phyloP scores from a whole-genome alignment of 2,329 filamentous ascomycete species.

The Fusarium sp. region DNA sequence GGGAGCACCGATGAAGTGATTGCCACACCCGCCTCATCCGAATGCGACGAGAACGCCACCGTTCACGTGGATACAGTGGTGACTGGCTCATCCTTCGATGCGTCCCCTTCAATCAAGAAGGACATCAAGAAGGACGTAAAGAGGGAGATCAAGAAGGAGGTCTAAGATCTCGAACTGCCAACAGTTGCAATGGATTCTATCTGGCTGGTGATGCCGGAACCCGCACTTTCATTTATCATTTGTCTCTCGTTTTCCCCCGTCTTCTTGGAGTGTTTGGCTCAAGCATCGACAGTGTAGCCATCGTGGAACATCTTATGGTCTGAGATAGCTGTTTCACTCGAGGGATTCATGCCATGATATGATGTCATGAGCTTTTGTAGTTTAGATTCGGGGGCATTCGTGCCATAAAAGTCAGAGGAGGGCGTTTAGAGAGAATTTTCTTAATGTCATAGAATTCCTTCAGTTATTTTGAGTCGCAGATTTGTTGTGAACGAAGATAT shows the following conservation, averaged over 20 bases:
- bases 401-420: constrained; percentile 38
- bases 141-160: constrained; percentile 46
- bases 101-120: constrained; percentile 59
- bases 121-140: constrained; percentile 52
- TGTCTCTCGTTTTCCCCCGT: constrained; percentile 14
- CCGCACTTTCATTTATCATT: constrained; percentile 12
- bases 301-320: constrained; percentile 51
- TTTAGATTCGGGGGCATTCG: constrained; percentile 48
- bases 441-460: constrained; percentile 35
- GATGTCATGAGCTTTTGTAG: constrained; percentile 53
- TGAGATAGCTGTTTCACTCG: constrained; percentile 49
- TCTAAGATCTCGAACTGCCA: constrained; percentile 9
- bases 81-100: constrained; percentile 55
- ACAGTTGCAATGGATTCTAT: neutral
- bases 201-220: neutral
- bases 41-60: constrained; percentile 65
- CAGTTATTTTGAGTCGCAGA: neutral
- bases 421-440: constrained; percentile 39
- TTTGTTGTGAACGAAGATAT: neutral
- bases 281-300: constrained; percentile 41
- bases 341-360: constrained; percentile 44
- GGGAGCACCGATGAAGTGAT: constrained; percentile 53
- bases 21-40: constrained; percentile 55
- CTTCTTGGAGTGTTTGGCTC: constrained; percentile 36
- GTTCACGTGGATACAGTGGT: constrained; percentile 61